Conservation (phyloP, 2,329 filamentous ascomycete species). For the Pseudogymnoascus sp. region DNA sequence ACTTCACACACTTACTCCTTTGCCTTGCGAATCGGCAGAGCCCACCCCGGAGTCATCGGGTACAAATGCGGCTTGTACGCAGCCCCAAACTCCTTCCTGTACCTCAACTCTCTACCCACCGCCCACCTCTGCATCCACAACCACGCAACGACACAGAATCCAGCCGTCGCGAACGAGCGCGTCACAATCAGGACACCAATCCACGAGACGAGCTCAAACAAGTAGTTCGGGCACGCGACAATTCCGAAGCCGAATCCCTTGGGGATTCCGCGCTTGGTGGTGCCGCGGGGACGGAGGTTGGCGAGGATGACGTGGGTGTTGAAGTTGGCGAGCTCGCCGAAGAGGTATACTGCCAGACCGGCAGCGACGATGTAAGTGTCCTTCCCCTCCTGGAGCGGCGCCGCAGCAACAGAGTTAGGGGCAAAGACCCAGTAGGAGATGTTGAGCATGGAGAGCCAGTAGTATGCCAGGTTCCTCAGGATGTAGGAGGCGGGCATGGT, state of each 20-base stretch:
- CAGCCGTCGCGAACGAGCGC: conserved; percentile 66
- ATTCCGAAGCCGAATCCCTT: conserved; percentile 73
- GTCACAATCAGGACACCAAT: conserved; percentile 71
- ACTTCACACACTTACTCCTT: neutral
- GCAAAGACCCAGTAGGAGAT: conserved; percentile 81
- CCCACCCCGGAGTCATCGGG: conserved; percentile 3
- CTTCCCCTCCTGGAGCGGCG: conserved; percentile 27
- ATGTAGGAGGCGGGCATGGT: conserved; percentile 92
- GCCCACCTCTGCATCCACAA: conserved; percentile 84
- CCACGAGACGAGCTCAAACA: conserved; percentile 87
- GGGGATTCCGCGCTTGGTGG: conserved; percentile 83
- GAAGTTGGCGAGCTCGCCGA: conserved; percentile 76
- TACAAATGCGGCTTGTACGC: conserved; percentile 60
- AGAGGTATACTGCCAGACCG: conserved; percentile 64
- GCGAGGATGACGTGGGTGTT: conserved; percentile 73
- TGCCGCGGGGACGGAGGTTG: conserved; percentile 67
- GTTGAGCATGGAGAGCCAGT: conserved; percentile 83
- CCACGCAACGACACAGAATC: conserved; percentile 69
- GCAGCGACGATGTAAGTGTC: conserved; percentile 47
- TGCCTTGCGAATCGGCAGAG: neutral
- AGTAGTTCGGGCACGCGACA: conserved; percentile 96
- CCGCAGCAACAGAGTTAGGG: conserved; percentile 61
- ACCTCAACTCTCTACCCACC: conserved; percentile 82
- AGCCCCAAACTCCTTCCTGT: conserved; percentile 84
- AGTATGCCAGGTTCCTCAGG: conserved; percentile 91